Base-by-base conservation (phyloP, 2,329 filamentous ascomycete genomes). In the Ophiostoma tasmaniense region DNA sequence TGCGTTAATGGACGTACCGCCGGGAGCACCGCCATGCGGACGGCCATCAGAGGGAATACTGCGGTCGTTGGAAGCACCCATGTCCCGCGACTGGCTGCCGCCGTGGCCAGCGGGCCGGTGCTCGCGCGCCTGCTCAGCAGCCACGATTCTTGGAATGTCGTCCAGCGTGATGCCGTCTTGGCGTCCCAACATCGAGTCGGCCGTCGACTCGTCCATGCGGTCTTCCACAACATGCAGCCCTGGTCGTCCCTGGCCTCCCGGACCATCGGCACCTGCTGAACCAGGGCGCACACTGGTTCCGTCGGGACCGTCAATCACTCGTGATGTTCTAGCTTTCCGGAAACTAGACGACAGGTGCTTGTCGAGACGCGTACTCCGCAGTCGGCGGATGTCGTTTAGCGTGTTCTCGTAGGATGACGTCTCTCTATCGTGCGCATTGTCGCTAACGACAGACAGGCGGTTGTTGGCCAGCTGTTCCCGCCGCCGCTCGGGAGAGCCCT, bases 101-200 rank as follows among this genome's bases (percentile, higher is more conserved):
- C 64, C 89, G 90, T 75, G 92, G 92, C 14, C 64, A 17, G 25
- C 13, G 11, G 91, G 90, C 71, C 91, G 85, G 76, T 96, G 92
- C 76, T 98, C 94, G 74, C 93, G 89, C 30, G 94, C 93, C 79
- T 98, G 94, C 77, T 98, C 93, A 17, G 95, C 92, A 42, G 95
- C 95, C 59, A 97, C 93, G 75, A 99, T 96, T 72, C 95, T 87
- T 10, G 95, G 93, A 73, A 99, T 98, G 75, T 99, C 95, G 75
- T 99, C 95, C 69, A 99, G 81, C 0, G 94, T 97, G 71, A 99
- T 86, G 30, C 92, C 92, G 78, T 98, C 93, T 75, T 94, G 90
- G 73, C 93, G 89, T 45, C 92, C 92, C 76, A 99, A 93, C 75
- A 93, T 94, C 73, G 93, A 84, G 74, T 94, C 92, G 20, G 90